Evolutionary conservation across 495 filamentous ascomycete genomes (phyloP), one percentile per base, ranked within the genome.

Genomic region (Trichoderma asperelloides): DNA sequence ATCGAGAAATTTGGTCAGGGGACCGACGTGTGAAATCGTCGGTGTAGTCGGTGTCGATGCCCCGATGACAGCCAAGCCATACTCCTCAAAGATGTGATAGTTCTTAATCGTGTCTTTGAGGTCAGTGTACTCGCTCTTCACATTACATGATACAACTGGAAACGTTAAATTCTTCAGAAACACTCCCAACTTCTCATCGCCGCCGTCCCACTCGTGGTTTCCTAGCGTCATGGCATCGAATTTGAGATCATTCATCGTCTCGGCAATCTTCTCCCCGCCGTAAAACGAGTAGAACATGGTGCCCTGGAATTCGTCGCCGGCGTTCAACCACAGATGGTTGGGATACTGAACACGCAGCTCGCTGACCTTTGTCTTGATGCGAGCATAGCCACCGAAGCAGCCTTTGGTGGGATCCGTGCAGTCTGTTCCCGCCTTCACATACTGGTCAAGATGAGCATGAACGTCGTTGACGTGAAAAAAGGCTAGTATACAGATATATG

Each of bases 391-490:
- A n/a, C 85, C 85, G 66, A 76, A 85, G 69, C 85, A 87, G 8
- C 84, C 85, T 45, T 75, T 74, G 28, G 77, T 72, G 1, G 82
- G 79, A 28, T 75, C 67, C 0, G 78, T 78, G 73, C 85, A 86
- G 69, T 86, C 83, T 11, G 82, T 79, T 28, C 85, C 85, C 0
- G 81, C 82, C 28, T 79, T 76, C 12, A 80, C 75, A 71, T 84
- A 87, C 72, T 87, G 70, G 69, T 87, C 85, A 9, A 87, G 76
- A 69, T 85, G 84, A 39, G 84, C 80, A 68, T 87, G 85, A 0
- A 87, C 85, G 70, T 87, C 85, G 71, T 87, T 87, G 74, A 87
- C 75, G 71, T 87, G 85, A 71, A 85, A 87, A 73, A 87, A 84
- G 27, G 81, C 66, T 67, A 60, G 27, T 30, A 8, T 12, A 13